A percentile compares a stretch with the other conserved stretches of the same genome.
phyloP scores from a whole-genome alignment of 1,139 yeast species.

The Sugiyamaella xylanicola region DNA sequence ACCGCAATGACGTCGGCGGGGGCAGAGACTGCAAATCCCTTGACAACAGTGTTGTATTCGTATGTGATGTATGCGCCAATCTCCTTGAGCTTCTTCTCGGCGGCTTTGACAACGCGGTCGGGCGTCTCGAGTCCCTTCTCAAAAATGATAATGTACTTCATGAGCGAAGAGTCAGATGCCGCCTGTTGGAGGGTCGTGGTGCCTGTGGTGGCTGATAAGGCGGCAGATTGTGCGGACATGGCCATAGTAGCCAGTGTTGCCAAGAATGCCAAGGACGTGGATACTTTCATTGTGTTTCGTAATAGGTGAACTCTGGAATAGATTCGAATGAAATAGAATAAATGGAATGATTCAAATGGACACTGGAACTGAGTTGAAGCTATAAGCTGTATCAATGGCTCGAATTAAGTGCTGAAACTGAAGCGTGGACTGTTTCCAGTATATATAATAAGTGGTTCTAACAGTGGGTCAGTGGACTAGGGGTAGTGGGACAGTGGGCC shows the following conservation, averaged over 20 bases:
- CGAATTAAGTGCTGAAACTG: no score
- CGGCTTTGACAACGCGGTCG: conserved; percentile 38
- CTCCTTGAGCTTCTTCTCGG: conserved; percentile 39
- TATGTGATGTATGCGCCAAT: conserved; percentile 46
- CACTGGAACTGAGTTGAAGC: no score
- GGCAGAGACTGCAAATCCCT: conserved; percentile 47
- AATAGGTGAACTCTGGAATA: no score
- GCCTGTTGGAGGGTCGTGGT: conserved; percentile 43
- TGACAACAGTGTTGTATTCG: conserved; percentile 46
- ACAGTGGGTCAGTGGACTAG: no score
- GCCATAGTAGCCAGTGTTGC: background rate
- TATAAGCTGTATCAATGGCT: no score
- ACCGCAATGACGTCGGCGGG: conserved; percentile 35
- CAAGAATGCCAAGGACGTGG: background rate
- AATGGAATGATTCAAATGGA: no score
- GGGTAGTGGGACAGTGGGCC: no score
- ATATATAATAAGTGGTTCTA: no score
- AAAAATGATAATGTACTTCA: conserved; percentile 41
- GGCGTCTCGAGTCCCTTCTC: conserved; percentile 43
- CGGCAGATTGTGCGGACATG: conserved; percentile 5
- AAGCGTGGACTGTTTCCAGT: no score
- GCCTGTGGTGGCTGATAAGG: conserved; percentile 3
- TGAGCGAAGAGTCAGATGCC: conserved; percentile 47
- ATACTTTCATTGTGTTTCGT: background rate
- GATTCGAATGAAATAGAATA: no score